These are phyloP conservation scores for Mallotus nudiflorus DNA, from an alignment of 345 rosid genomes.

Conservation along the genomic window DNA sequence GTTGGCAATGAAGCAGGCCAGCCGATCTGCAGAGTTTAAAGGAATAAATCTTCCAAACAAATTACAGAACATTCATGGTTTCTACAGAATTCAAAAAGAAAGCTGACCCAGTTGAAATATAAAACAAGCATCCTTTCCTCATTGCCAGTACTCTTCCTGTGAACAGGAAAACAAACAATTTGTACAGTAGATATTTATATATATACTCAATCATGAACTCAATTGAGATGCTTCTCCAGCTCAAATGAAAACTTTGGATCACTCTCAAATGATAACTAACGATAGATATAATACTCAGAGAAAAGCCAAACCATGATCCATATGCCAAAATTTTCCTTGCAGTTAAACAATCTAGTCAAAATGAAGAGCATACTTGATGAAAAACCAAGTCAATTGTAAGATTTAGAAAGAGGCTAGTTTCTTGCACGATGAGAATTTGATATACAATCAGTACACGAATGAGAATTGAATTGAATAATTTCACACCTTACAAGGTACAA, in stretches of 20 bases:
- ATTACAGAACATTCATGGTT: conserved; percentile 3
- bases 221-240: neutral
- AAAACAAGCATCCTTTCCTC: conserved; percentile 87
- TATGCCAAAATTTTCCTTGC: neutral
- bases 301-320: neutral
- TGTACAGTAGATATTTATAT: neutral
- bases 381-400: too few relatives aligned
- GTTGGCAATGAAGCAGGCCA: conserved; percentile 97
- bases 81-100: neutral
- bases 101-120: conserved; percentile 69
- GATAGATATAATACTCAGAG: neutral
- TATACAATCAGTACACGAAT: neutral
- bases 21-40: conserved; percentile 59
- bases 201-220: neutral
- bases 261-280: neutral
- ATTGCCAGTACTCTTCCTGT: conserved; percentile 80
- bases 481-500: conserved; percentile 67
- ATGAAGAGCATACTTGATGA: neutral
- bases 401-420: neutral
- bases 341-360: neutral
- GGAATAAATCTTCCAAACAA: conserved; percentile 7
- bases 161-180: conserved; percentile 14
- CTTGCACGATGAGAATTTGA: neutral
- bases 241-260: neutral
- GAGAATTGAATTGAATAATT: neutral